Base-by-base conservation (phyloP, 257 asterid species). In the Plantago ovata region DNA sequence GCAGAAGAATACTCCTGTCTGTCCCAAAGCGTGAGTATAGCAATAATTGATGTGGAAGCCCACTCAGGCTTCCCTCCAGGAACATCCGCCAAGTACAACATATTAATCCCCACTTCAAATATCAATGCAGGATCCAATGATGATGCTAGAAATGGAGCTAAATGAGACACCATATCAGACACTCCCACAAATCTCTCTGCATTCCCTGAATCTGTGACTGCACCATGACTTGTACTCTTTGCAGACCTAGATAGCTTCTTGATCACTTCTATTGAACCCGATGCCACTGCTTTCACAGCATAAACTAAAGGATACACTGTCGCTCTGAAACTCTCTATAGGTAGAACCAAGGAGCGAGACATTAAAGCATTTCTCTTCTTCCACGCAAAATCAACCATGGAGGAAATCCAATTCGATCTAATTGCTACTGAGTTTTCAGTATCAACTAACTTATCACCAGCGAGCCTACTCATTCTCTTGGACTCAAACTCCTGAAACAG, bases 21-120 rank as follows among this genome's bases (percentile, higher is more conserved):
- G 65, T 89, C 96, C 96, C 96, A 89, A 51, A 89, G 94, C 46
- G 92, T 85, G 61, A 89, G 95, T 71, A 89, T 85, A 15, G 95
- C 89, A 73, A 81, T 85, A 57, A 79, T 85, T 23, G 96, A 83
- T 0, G 80, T 75, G 41, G 95, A 85, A 56, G 96, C 96, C 96
- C 95, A 89, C 77, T 89, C 96, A 0, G 96, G 91, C 74, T 85
- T 85, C 58, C 96, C 96, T 54, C 96, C 96, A 22, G 95, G 89
- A 55, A 89, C 95, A 61, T 89, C 96, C 65, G 96, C 95, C 87
- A 89, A 72, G 75, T 83, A 89, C 50, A 89, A 68, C 96, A 85
- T 89, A 68, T 89, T 89, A 62, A 83, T 85, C 67, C 84, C 96
- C 76, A 89, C 96, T 75, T 89, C 96, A 65, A 77, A 89, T 65